Conservation (phyloP, 2,329 filamentous ascomycete genomes). For the Orbilia javanica region DNA sequence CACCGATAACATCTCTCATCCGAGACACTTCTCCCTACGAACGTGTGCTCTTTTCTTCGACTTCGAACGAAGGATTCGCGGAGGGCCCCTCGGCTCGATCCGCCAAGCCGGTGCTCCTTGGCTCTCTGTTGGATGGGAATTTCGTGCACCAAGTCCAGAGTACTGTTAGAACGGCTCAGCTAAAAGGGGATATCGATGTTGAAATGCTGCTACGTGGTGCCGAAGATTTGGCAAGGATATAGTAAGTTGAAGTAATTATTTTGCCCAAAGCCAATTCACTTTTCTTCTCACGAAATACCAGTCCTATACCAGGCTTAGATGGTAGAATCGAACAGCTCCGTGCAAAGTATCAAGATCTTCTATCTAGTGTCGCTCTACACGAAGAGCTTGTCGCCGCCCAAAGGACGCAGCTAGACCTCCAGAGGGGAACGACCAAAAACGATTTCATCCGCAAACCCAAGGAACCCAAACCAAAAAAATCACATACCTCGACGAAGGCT, state of each 20-base stretch:
- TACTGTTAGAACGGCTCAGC: slow-evolving; percentile 30
- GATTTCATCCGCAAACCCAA: background rate
- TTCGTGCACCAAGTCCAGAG: slow-evolving; percentile 50
- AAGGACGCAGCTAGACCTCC: slow-evolving; percentile 49
- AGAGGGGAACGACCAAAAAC: slow-evolving; percentile 24
- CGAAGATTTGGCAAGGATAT: slow-evolving; percentile 47
- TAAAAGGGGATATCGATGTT: slow-evolving; percentile 54
- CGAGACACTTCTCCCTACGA: slow-evolving; percentile 54
- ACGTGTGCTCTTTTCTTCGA: slow-evolving; percentile 51
- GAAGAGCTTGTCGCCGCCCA: slow-evolving; percentile 54
- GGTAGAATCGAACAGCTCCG: slow-evolving; percentile 40
- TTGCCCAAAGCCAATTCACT: background rate
- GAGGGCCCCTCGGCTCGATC: background rate
- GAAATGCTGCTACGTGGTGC: slow-evolving; percentile 45
- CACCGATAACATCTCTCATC: slow-evolving; percentile 53
- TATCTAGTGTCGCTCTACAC: slow-evolving; percentile 40
- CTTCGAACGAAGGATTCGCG: slow-evolving; percentile 17
- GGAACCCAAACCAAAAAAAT: background rate
- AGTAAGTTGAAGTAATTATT: slow-evolving; percentile 23
- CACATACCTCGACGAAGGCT: background rate
- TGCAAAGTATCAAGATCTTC: slow-evolving; percentile 35
- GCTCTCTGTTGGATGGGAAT: slow-evolving; percentile 43
- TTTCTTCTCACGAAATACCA: background rate
- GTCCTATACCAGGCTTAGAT: slow-evolving; percentile 47
- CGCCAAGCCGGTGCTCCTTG: slow-evolving; percentile 35